Evolutionary conservation across 2,329 filamentous ascomycete species (phyloP), one percentile per base, ranked within the genome.

Genomic region (Orbilia brochopaga): DNA sequence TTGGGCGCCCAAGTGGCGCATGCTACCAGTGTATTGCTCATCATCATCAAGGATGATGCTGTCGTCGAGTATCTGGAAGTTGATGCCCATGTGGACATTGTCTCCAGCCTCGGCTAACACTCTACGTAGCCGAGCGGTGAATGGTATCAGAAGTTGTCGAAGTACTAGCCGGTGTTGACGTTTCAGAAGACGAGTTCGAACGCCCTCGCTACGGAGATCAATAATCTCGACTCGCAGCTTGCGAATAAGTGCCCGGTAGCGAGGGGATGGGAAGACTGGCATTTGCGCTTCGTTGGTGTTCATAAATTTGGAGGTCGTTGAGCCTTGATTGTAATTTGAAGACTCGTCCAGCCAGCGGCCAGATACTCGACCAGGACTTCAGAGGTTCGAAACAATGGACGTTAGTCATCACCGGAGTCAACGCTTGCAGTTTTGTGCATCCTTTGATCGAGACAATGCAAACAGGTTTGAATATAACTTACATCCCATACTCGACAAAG

Each of bases 151-250:
- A 1, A 69, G 11, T 10, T 61, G 64, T 13, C 64, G 64, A 19
- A 69, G 52, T 17, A 56, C 59, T 17, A 54, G 55, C 4, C 53
- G 52, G 57, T 44, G 32, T 44, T 2, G 35, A 17, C 13, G 57
- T 44, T 42, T 17, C 37, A 42, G n/a, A 32, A 32, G 27, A 8
- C n/a, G 51, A 37, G 27, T 60, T 32, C 19, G 60, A 57, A 61
- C 42, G n/a, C 32, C 46, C 19, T 30, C 51, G 3, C 27, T 23
- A 21, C 64, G 57, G 23, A 42, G 42, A 17, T 69, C 64, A 8
- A 69, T 61, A 17, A 69, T 53, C n/a, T 69, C 64, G 15, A 69
- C 57, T 51, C 54, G 55, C 32, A 69, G 60, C 21, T 32, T 61
- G 32, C 64, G 56, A 17, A 69, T 48, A 15, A 69, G 57, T 19